Conservation (phyloP, 768 basidiomycete genomes). For the Nidula microcarpa region DNA sequence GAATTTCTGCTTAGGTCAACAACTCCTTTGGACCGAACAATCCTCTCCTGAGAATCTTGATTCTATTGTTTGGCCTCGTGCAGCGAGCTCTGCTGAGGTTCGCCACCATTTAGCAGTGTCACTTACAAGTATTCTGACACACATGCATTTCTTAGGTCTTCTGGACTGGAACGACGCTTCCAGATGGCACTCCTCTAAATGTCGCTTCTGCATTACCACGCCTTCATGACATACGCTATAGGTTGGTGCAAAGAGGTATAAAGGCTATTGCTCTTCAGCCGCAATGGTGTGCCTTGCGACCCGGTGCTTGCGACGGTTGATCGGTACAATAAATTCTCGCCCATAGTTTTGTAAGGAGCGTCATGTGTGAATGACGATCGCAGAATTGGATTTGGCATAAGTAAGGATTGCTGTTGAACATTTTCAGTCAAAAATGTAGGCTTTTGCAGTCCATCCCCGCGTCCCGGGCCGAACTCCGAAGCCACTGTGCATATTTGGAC, state of each 20-base stretch:
- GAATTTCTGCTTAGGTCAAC: slow-evolving; percentile 39
- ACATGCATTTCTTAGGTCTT: slow-evolving; percentile 39
- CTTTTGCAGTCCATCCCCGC: neutral
- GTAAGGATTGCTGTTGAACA: neutral
- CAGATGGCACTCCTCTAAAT: slow-evolving; percentile 34
- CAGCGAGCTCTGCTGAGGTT: slow-evolving; percentile 65
- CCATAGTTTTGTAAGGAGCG: neutral
- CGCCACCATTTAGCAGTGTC: neutral
- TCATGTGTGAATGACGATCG: neutral
- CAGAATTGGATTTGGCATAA: neutral
- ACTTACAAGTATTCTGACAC: neutral
- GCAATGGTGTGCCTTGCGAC: slow-evolving; percentile 66
- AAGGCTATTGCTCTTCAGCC: slow-evolving; percentile 63
- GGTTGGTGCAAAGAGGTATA: slow-evolving; percentile 61
- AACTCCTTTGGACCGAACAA: slow-evolving; percentile 75
- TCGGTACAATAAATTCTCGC: neutral
- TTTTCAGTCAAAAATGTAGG: neutral
- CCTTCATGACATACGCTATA: slow-evolving; percentile 60
- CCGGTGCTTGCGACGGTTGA: slow-evolving; percentile 22
- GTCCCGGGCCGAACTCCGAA: neutral
- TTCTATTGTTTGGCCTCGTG: slow-evolving; percentile 68
- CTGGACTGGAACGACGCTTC: slow-evolving; percentile 57
- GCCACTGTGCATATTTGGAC: too few species aligned
- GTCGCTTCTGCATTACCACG: slow-evolving; percentile 53
- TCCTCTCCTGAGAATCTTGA: slow-evolving; percentile 68